Conservation (phyloP, 345 rosid species). For the Camelina neglecta region DNA sequence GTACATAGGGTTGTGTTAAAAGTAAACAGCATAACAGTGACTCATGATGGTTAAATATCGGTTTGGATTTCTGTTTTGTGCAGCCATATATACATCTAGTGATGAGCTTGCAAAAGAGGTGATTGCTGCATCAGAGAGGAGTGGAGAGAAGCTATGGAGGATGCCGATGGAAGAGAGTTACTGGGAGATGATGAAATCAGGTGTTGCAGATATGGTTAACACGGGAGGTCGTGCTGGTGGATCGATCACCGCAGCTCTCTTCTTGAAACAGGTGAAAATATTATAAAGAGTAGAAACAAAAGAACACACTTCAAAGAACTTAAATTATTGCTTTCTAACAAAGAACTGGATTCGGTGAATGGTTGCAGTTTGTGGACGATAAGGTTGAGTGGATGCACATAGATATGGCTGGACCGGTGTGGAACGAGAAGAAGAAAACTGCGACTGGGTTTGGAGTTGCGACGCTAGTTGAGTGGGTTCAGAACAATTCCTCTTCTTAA, state of each 20-base stretch:
- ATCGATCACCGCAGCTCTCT: constrained; percentile 88
- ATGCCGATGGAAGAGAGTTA: constrained; percentile 97
- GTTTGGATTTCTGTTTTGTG: background rate
- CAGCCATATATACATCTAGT: constrained; percentile 89
- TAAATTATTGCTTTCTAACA: constrained; percentile 10
- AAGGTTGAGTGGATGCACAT: constrained; percentile 98
- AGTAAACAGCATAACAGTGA: background rate
- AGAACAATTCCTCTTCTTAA: constrained; percentile 62
- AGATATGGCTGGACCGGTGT: constrained; percentile 95
- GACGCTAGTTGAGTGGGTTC: constrained; percentile 94
- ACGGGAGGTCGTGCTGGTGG: constrained; percentile 88
- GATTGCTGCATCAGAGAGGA: constrained; percentile 65
- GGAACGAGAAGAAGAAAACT: constrained; percentile 76
- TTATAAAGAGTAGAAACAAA: constrained; percentile 10
- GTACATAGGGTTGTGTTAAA: constrained; percentile 42
- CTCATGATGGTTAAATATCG: background rate
- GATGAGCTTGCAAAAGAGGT: constrained; percentile 90
- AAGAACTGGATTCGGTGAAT: constrained; percentile 32
- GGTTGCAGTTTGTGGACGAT: constrained; percentile 78
- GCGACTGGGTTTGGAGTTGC: constrained; percentile 92
- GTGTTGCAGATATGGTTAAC: constrained; percentile 95
- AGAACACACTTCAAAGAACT: constrained; percentile 8
- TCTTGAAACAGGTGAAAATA: constrained; percentile 80
- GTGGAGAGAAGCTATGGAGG: constrained; percentile 98
- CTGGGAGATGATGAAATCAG: constrained; percentile 97